A percentile compares a stretch with the other conserved stretches of the same genome.
Conservation (phyloP, 129 eudicot species). For the Saposhnikovia divaricata region DNA sequence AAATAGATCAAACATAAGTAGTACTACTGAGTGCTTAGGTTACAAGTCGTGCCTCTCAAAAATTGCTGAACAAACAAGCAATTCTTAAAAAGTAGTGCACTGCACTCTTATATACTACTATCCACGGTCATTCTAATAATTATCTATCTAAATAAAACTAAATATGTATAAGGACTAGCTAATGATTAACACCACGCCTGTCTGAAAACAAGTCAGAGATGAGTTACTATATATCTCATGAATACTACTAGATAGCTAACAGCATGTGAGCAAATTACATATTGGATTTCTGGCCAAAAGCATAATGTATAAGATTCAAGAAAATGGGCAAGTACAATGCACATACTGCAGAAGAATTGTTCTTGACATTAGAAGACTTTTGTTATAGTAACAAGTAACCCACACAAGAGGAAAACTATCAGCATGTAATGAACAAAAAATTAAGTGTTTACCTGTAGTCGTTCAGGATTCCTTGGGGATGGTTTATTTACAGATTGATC, state of each 20-base stretch:
- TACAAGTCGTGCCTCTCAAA: neutral
- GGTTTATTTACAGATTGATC: slow-evolving; percentile 18
- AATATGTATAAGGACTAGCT: neutral
- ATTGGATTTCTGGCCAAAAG: neutral
- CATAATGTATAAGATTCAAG: neutral
- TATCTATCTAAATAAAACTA: neutral
- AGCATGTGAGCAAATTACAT: neutral
- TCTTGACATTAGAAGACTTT: neutral
- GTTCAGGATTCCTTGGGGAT: slow-evolving; percentile 23
- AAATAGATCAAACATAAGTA: neutral
- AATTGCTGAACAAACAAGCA: neutral
- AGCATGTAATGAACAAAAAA: slow-evolving; percentile 8
- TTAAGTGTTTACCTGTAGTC: slow-evolving; percentile 25
- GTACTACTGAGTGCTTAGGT: neutral
- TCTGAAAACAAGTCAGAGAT: neutral
- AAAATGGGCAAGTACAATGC: neutral
- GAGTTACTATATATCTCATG: neutral
- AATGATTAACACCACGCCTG: neutral
- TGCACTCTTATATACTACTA: neutral
- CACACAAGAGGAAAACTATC: neutral
- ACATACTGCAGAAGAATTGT: neutral
- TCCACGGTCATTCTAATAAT: neutral
- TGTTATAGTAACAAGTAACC: neutral
- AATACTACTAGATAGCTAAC: neutral
- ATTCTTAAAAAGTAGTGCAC: neutral